Evolutionary conservation across 805 yeast genomes (phyloP), one percentile per base, ranked within the genome.

Genomic region (Hemisphaericaspora nanyangensis): DNA sequence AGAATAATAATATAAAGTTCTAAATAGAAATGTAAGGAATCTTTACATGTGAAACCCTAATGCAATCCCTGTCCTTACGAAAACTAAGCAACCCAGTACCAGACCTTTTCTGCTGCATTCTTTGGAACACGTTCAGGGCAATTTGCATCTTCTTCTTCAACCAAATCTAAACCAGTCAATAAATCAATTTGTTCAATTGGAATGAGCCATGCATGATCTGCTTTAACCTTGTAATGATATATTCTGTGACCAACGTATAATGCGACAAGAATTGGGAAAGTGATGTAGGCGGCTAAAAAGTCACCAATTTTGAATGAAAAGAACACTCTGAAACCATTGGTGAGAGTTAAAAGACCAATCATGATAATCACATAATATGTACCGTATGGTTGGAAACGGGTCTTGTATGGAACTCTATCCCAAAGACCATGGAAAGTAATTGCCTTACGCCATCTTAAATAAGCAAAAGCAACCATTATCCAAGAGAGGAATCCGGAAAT

Each of bases 291-390:
- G 25, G 90, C 89, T 36, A 83, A 61, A 50, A 83, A 83, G 55
- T 80, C 81, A 6, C 75, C 58, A 1, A 58, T 72, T 11, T 67
- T 70, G 68, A 80, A 80, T 15, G 68, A 69, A 43, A 83, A 72
- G 59, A 83, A 82, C 5, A 77, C 82, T 3, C 75, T 80, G 54
- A 80, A 84, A 40, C 90, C 90, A 50, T 84, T 83, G n/a, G 89
- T 82, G 33, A 84, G 37, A 22, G 81, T 63, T 37, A 84, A 52
- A n/a, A 84, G 22, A 5, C 68, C 42, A 40, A 81, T 70, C 44
- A 79, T 56, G 29, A 65, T 48, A 25, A 81, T 58, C 6, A 77
- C 72, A 43, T 74, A 74, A 52, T 74, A 80, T 4, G 83, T 72
- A 35, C 80, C 75, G 46, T 63, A 73, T 29, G 85, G 81, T 58